phyloP scores from a whole-genome alignment of 192 early-diverging fungal species.

The Phycomyces blakesleeanus region DNA sequence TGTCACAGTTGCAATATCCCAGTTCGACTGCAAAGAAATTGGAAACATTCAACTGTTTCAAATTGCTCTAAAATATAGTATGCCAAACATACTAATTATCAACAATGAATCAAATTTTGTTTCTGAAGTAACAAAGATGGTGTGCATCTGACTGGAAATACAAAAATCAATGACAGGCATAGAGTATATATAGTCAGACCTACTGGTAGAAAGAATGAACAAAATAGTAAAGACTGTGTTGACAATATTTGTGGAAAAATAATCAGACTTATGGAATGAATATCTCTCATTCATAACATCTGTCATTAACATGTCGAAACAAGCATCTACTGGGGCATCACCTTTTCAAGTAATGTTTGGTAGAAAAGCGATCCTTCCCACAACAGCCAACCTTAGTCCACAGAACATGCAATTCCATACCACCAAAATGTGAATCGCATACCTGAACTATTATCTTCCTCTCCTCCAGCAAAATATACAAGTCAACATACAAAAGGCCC shows the following conservation, averaged over 20 bases:
- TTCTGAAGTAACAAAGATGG: neutral
- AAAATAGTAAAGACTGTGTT: neutral
- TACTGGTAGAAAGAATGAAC: slow-evolving; percentile 9
- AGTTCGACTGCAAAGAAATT: neutral
- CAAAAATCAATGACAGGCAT: neutral
- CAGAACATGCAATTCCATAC: neutral
- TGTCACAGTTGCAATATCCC: neutral
- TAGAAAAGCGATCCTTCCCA: neutral
- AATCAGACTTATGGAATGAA: neutral
- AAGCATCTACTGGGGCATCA: neutral
- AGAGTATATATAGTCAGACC: neutral
- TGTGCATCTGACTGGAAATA: neutral
- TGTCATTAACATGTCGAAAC: neutral
- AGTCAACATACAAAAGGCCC: neutral
- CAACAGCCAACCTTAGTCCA: neutral
- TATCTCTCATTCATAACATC: neutral
- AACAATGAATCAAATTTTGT: slow-evolving; percentile 5
- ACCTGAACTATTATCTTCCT: neutral
- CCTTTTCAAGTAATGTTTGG: slow-evolving; percentile 9
- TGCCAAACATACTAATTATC: neutral
- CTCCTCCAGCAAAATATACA: neutral
- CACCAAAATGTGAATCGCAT: neutral
- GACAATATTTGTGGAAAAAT: neutral
- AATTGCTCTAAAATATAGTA: neutral
- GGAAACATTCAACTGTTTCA: neutral